Evolutionary conservation across 306 rosid species (phyloP).

Genomic region (Vachellia collinsii): DNA sequence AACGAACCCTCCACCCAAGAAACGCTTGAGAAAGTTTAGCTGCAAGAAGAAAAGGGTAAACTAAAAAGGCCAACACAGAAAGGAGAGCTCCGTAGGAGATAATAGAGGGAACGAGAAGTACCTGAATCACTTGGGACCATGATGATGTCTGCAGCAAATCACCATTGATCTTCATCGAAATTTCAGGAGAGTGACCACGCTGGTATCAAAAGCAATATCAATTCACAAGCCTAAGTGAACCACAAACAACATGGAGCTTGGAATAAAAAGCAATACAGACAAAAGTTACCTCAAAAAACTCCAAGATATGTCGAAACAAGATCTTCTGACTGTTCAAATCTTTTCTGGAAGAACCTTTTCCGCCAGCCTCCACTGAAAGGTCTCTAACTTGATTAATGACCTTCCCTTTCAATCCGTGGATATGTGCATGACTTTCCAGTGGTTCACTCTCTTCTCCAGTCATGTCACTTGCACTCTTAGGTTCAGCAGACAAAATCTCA

Average conservation of each 20-base stretch:
- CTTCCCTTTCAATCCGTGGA: constrained; percentile 83
- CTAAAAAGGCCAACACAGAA: neutral
- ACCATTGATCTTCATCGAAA: constrained; percentile 72
- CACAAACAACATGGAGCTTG: neutral
- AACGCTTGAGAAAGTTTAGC: constrained; percentile 84
- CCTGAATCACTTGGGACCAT: constrained; percentile 88
- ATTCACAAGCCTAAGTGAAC: constrained; percentile 10
- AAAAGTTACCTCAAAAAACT: constrained; percentile 72
- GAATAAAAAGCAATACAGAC: neutral
- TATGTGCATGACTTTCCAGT: constrained; percentile 54
- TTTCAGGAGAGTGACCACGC: constrained; percentile 80
- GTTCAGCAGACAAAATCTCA: constrained; percentile 60
- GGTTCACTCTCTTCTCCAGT: constrained; percentile 58
- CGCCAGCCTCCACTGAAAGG: constrained; percentile 90
- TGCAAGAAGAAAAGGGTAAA: constrained; percentile 38
- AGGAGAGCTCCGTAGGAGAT: neutral
- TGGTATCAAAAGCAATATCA: constrained; percentile 44
- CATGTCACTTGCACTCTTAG: constrained; percentile 47
- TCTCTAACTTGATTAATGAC: constrained; percentile 74
- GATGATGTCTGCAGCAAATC: constrained; percentile 77
- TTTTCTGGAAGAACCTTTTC: constrained; percentile 85
- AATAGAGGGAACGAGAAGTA: constrained; percentile 31
- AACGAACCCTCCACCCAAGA: constrained; percentile 89
- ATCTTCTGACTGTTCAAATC: constrained; percentile 89
- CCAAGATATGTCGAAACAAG: constrained; percentile 76